These are phyloP conservation scores for Solanum hybrid DNA, from an alignment of 305 asterid species.

Conservation along the genomic window DNA sequence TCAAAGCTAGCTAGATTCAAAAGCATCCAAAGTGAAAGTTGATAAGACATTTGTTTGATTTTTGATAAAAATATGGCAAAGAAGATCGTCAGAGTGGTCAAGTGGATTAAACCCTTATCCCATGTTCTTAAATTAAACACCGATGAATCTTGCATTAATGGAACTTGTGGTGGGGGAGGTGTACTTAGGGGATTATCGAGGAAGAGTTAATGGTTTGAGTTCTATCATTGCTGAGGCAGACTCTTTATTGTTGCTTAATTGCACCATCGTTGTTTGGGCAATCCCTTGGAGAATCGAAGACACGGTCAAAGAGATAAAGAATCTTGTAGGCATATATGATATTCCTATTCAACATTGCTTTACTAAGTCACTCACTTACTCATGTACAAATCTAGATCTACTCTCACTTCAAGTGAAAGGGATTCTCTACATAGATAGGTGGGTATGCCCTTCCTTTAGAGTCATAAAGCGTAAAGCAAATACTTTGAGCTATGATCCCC, in stretches of 20 bases:
- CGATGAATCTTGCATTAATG: background rate
- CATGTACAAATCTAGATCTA: background rate
- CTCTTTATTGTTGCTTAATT: background rate
- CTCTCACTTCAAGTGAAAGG: background rate
- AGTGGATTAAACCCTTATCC: background rate
- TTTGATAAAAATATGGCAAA: background rate
- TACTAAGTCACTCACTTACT: background rate
- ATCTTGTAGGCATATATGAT: background rate
- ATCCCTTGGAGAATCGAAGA: background rate
- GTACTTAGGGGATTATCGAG: background rate
- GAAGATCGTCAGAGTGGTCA: background rate
- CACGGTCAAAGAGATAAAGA: background rate
- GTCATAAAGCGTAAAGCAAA: too few relatives aligned
- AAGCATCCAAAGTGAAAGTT: too few relatives aligned
- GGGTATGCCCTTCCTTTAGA: background rate
- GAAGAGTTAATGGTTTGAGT: background rate
- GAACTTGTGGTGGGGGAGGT: background rate
- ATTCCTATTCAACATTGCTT: background rate
- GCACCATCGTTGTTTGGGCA: background rate
- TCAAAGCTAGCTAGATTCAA: background rate
- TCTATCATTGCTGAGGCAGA: background rate
- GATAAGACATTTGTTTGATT: too few relatives aligned
- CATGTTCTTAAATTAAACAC: background rate
- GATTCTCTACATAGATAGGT: background rate
- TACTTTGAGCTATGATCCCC: background rate